phyloP scores from a whole-genome alignment of 2,329 filamentous ascomycete genomes.

The Arthrobotrys sinensis region DNA sequence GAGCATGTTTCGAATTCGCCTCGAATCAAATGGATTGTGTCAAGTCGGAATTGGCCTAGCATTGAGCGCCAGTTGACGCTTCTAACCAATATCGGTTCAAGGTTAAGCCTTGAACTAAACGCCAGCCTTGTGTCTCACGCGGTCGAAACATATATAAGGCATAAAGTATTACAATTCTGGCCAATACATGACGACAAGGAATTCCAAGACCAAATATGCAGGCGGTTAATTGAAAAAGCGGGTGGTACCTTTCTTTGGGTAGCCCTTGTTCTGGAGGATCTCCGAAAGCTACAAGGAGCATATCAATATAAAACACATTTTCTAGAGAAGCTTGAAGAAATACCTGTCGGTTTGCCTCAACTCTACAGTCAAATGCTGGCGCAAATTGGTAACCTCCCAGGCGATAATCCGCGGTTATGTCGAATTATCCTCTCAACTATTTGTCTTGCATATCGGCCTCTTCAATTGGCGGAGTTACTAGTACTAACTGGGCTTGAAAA shows the following conservation, averaged over 20 bases:
- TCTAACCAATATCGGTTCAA: slow-evolving; percentile 61
- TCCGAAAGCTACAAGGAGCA: slow-evolving; percentile 53
- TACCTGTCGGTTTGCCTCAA: slow-evolving; percentile 66
- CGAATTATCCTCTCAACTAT: slow-evolving; percentile 66
- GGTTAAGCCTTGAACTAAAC: slow-evolving; percentile 67
- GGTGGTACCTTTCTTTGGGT: slow-evolving; percentile 70
- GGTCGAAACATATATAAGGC: slow-evolving; percentile 67
- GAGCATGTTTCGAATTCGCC: not conserved
- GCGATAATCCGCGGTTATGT: slow-evolving; percentile 65
- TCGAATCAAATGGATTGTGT: slow-evolving; percentile 69
- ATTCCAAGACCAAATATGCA: slow-evolving; percentile 63
- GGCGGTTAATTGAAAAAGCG: slow-evolving; percentile 65
- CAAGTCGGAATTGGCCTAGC: slow-evolving; percentile 68
- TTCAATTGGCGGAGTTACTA: not conserved
- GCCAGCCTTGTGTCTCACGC: slow-evolving; percentile 65
- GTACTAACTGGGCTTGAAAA: slow-evolving; percentile 63
- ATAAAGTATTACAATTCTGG: slow-evolving; percentile 66
- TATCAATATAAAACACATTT: slow-evolving; percentile 39
- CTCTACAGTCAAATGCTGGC: slow-evolving; percentile 68
- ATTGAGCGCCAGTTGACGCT: slow-evolving; percentile 67
- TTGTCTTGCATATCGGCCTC: not conserved
- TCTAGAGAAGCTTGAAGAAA: slow-evolving; percentile 61
- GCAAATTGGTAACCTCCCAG: slow-evolving; percentile 63
- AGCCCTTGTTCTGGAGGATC: slow-evolving; percentile 67
- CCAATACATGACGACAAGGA: slow-evolving; percentile 40